Evolutionary conservation across 345 rosid genomes (phyloP), one percentile per base, ranked within the genome.

Genomic region (Laguncularia racemosa): DNA sequence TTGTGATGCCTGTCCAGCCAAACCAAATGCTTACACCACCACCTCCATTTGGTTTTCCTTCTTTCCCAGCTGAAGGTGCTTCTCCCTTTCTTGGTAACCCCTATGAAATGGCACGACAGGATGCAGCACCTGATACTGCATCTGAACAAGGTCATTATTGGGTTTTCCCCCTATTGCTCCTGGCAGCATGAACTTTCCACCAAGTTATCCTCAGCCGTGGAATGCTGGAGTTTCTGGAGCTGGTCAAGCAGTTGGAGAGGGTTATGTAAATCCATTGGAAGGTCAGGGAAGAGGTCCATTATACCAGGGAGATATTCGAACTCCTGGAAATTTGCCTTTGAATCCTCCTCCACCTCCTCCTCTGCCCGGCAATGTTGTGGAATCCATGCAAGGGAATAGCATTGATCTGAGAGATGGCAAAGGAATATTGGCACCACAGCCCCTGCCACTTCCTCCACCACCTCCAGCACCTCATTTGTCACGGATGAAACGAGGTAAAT

Each of bases 121-220:
- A 75, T 66, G 55, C 83, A 57, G 67, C 72, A 51, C 56, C 75
- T 52, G 96, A 87, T 61, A 73, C 53, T 60, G 93, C 86, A 56
- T 68, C 76, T 9, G 96, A 85, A 53, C 97, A 83, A 64, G 89
- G 88, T 84, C 96, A 14, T 63, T 85, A 60, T 60, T 81, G 60
- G 91, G 95, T 56, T 86, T 78, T 66, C 89, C 82, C 46, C 81
- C 89, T 55, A 67, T 84, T 20, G 79, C 85, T 49, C 52, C 75
- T 38, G 77, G 73, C 59, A 76, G 76, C 50, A 33, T 67, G 53
- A 86, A 80, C 60, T 84, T 76, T 66, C 70, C 75, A 44, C 67
- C 72, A 43, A 59, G 71, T 48, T 89, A 76, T 77, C 81, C 91
- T 64, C 88, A 72, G 60, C 72, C 84, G 6, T 89, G 99, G 96